Percentiles rank a stretch among this genome's conserved stretches.
Conservation (phyloP, 179 eudicot species). For the Corrigiola litoralis region DNA sequence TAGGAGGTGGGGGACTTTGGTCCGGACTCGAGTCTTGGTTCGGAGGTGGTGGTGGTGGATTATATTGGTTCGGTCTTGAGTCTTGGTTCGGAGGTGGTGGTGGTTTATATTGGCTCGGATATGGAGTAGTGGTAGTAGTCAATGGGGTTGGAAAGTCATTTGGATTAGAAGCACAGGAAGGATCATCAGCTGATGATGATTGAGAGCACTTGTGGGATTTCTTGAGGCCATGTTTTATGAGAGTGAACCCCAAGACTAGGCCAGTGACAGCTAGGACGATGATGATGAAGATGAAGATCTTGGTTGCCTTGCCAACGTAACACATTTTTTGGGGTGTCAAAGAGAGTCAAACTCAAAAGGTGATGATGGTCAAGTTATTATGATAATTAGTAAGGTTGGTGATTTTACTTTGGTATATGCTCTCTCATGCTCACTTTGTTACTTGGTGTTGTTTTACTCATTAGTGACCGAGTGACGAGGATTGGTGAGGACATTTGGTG, state of each 20-base stretch:
- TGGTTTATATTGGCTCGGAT: slow-evolving; percentile 7
- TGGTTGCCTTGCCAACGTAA: slow-evolving; percentile 93
- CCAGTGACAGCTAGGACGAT: slow-evolving; percentile 48
- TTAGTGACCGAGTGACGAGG: not conserved
- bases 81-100: slow-evolving; percentile 11
- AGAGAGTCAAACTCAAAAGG: not conserved
- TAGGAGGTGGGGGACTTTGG: slow-evolving; percentile 21
- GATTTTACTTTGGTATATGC: too few species aligned
- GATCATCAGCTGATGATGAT: slow-evolving; percentile 16
- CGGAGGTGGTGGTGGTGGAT: slow-evolving; percentile 15
- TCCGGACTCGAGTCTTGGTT: slow-evolving; percentile 8
- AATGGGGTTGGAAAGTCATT: slow-evolving; percentile 14
- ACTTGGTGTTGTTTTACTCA: not conserved
- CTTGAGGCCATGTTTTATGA: slow-evolving; percentile 31
- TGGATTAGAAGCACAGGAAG: slow-evolving; percentile 22
- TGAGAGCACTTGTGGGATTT: slow-evolving; percentile 38
- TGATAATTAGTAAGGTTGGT: not conserved
- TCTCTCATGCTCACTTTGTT: too few species aligned
- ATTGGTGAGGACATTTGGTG: not conserved
- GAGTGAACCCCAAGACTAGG: slow-evolving; percentile 59
- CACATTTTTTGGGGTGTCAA: slow-evolving; percentile 44
- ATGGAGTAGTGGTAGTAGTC: slow-evolving; percentile 8
- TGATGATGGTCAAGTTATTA: too few species aligned
- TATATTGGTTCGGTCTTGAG: slow-evolving; percentile 3
- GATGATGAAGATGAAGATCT: slow-evolving; percentile 88